Base-by-base conservation (phyloP, 1,284 basidiomycete genomes). In the Rhodotorula sp. region DNA sequence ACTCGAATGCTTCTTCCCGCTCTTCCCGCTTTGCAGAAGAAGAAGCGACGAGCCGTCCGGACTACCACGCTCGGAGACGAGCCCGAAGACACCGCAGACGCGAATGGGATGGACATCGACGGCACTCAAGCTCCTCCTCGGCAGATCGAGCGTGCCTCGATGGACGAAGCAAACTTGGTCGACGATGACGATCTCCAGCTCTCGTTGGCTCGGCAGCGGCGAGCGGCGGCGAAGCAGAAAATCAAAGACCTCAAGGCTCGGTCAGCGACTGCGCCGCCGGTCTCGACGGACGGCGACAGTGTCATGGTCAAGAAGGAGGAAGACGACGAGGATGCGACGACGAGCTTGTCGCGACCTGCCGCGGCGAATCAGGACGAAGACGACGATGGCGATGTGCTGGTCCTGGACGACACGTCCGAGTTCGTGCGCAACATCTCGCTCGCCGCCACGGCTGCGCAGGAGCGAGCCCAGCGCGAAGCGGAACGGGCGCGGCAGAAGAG, bases 111-210 rank as follows among this genome's bases (percentile, higher is more conserved):
- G 90, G 87, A 90, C 60, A 86, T 93, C 70, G 93, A 93, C 77
- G 83, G 86, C 74, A 87, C 86, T 75, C 33, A 55, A 3, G n/a
- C 62, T 6, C 15, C 53, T 3, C 68, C 60, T 5, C 48, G 48
- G 14, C 64, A 44, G 26, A 70, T 73, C 87, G 48, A 78, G 78
- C 26, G 79, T 78, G 58, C 67, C 65, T 57, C 74, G 65, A 70
- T 71, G 67, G 73, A 74, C 69, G 71, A 66, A 33, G 59, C 72
- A 71, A 95, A 97, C 82, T 91, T 98, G 80, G 89, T 99, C 74
- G 96, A 99, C 82, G 96, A 99, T 80, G 96, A 99, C 81, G 96
- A 99, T 79, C 85, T 99, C 51, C 94, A 97, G 84, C 91, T 91
- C 46, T 92, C 91, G 42, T 85, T 99, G 65, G 90, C 95, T 33